Evolutionary conservation across 768 basidiomycete genomes (phyloP).

Genomic region (Hericium rajendrae): DNA sequence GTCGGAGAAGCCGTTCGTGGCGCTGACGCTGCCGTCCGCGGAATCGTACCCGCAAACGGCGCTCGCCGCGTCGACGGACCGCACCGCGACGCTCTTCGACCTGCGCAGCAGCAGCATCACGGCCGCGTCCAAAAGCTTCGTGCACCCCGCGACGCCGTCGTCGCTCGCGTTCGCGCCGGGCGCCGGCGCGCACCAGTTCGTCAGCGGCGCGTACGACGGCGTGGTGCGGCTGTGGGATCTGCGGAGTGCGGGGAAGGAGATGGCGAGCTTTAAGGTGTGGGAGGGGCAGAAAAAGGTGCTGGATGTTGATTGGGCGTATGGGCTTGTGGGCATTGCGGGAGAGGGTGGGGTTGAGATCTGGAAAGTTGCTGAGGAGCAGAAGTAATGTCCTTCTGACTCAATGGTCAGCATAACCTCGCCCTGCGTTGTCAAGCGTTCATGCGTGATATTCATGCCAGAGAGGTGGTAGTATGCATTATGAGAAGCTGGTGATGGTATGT

Average conservation of each 20-base stretch:
- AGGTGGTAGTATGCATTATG: no score
- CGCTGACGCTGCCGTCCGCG: constrained; percentile 37
- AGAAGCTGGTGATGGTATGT: no score
- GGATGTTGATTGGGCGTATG: constrained; percentile 28
- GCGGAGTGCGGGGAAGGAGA: constrained; percentile 53
- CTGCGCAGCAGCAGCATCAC: constrained; percentile 36
- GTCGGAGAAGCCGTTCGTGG: constrained; percentile 68
- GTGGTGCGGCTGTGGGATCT: constrained; percentile 72
- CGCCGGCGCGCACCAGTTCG: constrained; percentile 47
- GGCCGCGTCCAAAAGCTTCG: constrained; percentile 29
- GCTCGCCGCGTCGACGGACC: constrained; percentile 63
- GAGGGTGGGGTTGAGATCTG: constrained; percentile 23
- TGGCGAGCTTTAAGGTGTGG: constrained; percentile 57
- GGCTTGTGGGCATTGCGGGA: constrained; percentile 17
- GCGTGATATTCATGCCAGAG: no score
- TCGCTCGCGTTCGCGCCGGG: constrained; percentile 31
- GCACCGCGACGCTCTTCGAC: constrained; percentile 65
- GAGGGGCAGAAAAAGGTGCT: constrained; percentile 49
- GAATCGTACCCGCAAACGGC: constrained; percentile 28
- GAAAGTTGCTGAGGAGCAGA: constrained; percentile 18
- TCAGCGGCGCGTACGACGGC: constrained; percentile 74
- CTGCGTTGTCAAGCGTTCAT: no score
- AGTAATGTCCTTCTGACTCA: not conserved
- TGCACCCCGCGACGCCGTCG: constrained; percentile 60
- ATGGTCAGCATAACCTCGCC: no score